Base-by-base conservation (phyloP, 208 protist species). In the Plasmodiophora brassicae region DNA sequence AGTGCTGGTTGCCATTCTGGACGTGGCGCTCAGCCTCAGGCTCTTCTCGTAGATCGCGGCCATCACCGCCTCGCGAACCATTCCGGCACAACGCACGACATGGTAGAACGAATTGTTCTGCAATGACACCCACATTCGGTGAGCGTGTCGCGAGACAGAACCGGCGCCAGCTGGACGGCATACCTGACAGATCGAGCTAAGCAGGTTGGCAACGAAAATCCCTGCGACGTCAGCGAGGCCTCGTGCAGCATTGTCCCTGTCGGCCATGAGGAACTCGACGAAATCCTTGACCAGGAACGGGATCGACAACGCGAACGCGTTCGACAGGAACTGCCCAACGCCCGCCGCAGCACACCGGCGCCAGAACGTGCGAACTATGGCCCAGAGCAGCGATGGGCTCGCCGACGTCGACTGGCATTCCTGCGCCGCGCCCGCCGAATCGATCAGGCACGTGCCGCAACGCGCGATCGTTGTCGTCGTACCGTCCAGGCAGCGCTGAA, bases 81-180 rank as follows among this genome's bases (percentile, higher is more conserved):
- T 5, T 5, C 65, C 65, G n/a, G 65, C 65, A 78, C 10, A n/a
- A 32, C 65, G 65, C 32, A 78, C 65, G n/a, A 44, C 41, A 38
- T 78, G 5, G 65, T 78, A 78, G 41, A 36, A 78, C 20, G 65
- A n/a, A 78, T 78, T 78, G n/a, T 78, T 78, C 65, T 78, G 65
- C 32, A 36, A 5, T 14, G 20, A 8, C 20, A 36, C 32, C 20
- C 65, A 78, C 14, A 57, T n/a, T n/a, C n/a, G n/a, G n/a, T n/a
- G 25, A 57, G 50, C 20, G 14, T 78, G 65, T n/a, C n/a, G 41
- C 65, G n/a, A 5, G 14, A 78, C 32, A 78, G 5, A 8, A 5
- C 41, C 20, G n/a, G n/a, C n/a, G n/a, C n/a, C n/a, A n/a, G n/a
- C n/a, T 5, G 41, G 5, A 5, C 5, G 5, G 20, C n/a, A 36